Base-by-base conservation (phyloP, 169 alveolate species). In the Cryptosporidium muris region DNA sequence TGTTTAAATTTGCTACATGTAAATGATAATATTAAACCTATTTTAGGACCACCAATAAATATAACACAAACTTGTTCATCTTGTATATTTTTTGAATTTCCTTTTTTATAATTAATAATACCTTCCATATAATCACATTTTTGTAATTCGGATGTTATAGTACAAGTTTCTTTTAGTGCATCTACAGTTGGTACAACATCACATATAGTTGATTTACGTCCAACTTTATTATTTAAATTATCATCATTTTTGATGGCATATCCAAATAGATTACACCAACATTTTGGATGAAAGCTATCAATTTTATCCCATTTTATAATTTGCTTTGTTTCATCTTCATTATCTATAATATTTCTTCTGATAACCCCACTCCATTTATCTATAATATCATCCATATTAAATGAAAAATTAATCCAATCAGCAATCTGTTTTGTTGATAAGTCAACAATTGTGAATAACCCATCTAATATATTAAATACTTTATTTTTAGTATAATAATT, bases 221-320 rank as follows among this genome's bases (percentile, higher is more conserved):
- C 37, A 42, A 16, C 4, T 2, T 16, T 45, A 3, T 16, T 25
- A 25, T 45, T 25, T 0, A 38, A 51, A 0, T 43, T 45, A 67
- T 67, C 66, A 7, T 3, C 82, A 14, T 34, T 58, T 12, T 42
- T 74, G 74, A 74, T 74, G 9, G 85, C 85, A 60, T 58, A 74
- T 25, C 85, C 85, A 74, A 74, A 74, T 58, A 74, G 25, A 60
- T 74, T 74, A 74, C 85, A 74, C 85, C 85, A 74, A 49, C 85
- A 74, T 60, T 74, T 74, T 40, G 85, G 85, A 49, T 74, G 85
- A 48, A 45, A 74, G 40, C 85, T 74, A 47, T 34, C 48, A 38
- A 36, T 48, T n/a, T 37, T 58, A 48, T 74, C 67, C 85, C 85
- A 74, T 2, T 2, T 34, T 5, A 43, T 25, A n/a, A 63, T 16